Evolutionary conservation across 768 basidiomycete genomes (phyloP).

Genomic region (Boletus rubropictus): DNA sequence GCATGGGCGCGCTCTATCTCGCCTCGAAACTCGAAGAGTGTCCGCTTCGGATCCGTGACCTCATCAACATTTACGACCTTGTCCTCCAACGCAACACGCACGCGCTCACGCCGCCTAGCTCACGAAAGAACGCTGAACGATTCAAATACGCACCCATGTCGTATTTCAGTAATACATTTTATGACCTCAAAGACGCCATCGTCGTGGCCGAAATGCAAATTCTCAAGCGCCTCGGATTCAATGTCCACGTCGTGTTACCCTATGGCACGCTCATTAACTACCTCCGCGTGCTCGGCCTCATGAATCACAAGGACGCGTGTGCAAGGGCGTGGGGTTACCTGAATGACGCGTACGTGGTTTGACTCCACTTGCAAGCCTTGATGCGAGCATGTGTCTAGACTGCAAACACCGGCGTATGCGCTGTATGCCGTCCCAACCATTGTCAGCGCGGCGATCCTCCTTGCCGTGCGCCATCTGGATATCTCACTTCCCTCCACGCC

Average conservation of each 20-base stretch:
- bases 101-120: conserved; percentile 28
- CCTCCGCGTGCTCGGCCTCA: conserved; percentile 82
- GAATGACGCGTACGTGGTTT: conserved; percentile 83
- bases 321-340: conserved; percentile 88
- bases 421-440: conserved; percentile 86
- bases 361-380: neutral
- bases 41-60: conserved; percentile 84
- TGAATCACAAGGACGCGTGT: conserved; percentile 62
- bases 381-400: conserved; percentile 39
- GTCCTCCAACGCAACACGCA: conserved; percentile 72
- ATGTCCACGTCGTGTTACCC: conserved; percentile 87
- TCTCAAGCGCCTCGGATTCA: conserved; percentile 91
- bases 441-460: conserved; percentile 83
- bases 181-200: conserved; percentile 90
- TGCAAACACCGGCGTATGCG: conserved; percentile 91
- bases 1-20: conserved; percentile 83
- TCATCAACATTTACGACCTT: conserved; percentile 91
- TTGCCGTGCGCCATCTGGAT: conserved; percentile 64
- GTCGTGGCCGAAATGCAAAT: conserved; percentile 98
- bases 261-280: conserved; percentile 96
- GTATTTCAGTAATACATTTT: conserved; percentile 84
- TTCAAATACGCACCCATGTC: conserved; percentile 82
- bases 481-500: conserved; percentile 69
- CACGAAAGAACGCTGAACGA: conserved; percentile 21
- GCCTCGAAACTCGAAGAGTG: conserved; percentile 92